Evolutionary conservation across 768 basidiomycete species (phyloP), one percentile per base, ranked within the genome.

Genomic region (Lentinula detonsa): DNA sequence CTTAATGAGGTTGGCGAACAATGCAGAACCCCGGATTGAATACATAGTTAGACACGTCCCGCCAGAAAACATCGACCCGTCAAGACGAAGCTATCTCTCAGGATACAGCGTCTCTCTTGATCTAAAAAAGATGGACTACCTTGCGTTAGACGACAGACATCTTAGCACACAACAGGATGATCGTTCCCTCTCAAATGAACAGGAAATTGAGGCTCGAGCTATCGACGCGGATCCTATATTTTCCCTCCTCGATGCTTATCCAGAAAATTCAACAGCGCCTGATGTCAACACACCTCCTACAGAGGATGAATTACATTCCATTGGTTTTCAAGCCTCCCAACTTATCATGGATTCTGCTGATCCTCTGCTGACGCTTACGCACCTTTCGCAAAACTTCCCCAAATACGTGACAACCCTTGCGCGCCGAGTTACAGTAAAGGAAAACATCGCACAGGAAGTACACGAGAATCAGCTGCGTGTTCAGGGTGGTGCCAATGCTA

Each of bases 111-210:
- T 95, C 6, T 81, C 90, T 21, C 76, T 99, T 57, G 93, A 96
- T 65, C 73, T 99, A 66, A 99, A 99, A 79, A 97, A 95, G 76
- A 97, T 85, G 81, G 97, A 99, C 67, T 99, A 98, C 70, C 82
- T 98, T 11, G 94, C 89, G 4, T 75, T 98, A 7, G 97, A 99
- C 69, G 97, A 99, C 71, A 78, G 97, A 49, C 55, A 56, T 37
- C 37, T 56, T 15, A 16, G 23, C 13, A 28, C 23, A 6, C 37
- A 28, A 43, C 72, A 81, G 3, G 72, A 70, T 33, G 40, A 43
- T 21, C 59, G 48, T 15, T 61, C 35, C n/a, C 51, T 63, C 2
- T 28, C 52, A 7, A 62, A 64, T 37, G 65, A 66, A 33, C 66
- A 68, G 4, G 34, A 54, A 15, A 15, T 13, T 8, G 71, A 71